Evolutionary conservation across 371 early-diverging fungal genomes (phyloP).

Genomic region (Zancudomyces culisetae): DNA sequence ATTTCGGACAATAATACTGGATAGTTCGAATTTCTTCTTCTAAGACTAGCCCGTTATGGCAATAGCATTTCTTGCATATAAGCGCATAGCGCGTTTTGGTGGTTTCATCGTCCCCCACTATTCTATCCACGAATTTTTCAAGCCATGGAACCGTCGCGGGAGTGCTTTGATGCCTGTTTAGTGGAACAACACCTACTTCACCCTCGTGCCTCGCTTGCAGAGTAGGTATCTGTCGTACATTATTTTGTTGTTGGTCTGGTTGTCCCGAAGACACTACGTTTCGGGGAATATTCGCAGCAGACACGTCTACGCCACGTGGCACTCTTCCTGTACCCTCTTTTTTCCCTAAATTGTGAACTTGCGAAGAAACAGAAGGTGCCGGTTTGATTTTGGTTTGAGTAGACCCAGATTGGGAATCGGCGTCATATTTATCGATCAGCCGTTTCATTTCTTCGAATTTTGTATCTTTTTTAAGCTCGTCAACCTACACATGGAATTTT

Average conservation of each 20-base stretch:
- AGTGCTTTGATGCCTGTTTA: not conserved
- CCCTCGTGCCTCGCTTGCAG: slow-evolving; percentile 3
- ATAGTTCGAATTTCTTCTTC: slow-evolving; percentile 41
- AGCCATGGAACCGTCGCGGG: slow-evolving; percentile 34
- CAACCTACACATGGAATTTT: no score
- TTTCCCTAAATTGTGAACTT: not conserved
- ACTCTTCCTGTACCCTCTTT: not conserved
- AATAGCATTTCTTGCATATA: slow-evolving; percentile 70
- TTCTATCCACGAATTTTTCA: slow-evolving; percentile 63
- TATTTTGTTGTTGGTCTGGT: not conserved
- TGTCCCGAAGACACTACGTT: not conserved
- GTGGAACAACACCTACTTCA: slow-evolving; percentile 6
- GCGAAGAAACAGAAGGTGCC: slow-evolving; percentile 4
- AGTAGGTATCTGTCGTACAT: not conserved
- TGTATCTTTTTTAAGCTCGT: slow-evolving; percentile 74
- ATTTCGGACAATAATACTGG: slow-evolving; percentile 21
- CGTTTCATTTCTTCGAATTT: slow-evolving; percentile 72
- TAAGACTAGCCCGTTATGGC: slow-evolving; percentile 78
- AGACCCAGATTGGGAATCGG: slow-evolving; percentile 8
- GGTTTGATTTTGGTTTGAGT: not conserved
- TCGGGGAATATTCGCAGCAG: not conserved
- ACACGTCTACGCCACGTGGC: not conserved
- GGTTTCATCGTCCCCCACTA: slow-evolving; percentile 70
- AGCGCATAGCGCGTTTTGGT: slow-evolving; percentile 69
- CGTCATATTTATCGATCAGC: slow-evolving; percentile 75